Evolutionary conservation across 176 grass and related monocot species (phyloP).

Genomic region (Urochloa ruziziensis): DNA sequence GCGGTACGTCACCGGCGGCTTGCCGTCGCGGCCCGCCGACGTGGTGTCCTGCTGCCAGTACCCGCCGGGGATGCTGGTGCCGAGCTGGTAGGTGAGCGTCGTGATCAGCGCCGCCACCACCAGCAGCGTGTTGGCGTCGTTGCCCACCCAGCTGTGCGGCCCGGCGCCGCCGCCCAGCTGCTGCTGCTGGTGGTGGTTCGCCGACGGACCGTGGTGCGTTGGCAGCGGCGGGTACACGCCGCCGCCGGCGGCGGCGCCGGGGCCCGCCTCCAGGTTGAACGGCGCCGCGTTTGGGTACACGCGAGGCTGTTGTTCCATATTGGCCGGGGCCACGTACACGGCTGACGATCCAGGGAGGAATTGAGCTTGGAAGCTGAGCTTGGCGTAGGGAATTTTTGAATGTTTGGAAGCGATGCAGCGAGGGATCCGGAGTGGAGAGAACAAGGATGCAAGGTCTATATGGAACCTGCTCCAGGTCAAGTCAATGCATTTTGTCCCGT

Average conservation of each 20-base stretch:
- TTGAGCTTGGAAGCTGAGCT: background rate
- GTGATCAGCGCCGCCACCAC: conserved; percentile 64
- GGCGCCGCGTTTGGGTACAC: background rate
- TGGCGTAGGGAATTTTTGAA: background rate
- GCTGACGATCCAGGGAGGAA: background rate
- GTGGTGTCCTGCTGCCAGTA: conserved; percentile 40
- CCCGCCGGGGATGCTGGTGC: conserved; percentile 46
- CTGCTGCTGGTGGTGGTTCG: background rate
- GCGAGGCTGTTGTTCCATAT: conserved; percentile 18
- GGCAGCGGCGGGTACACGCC: background rate
- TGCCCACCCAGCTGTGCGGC: conserved; percentile 36
- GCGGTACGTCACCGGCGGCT: background rate
- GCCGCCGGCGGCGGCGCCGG: background rate
- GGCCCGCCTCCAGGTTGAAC: background rate
- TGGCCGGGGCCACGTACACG: background rate
- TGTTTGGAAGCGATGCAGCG: background rate
- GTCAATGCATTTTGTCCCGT: background rate
- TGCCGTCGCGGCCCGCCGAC: background rate
- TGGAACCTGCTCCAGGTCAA: conserved; percentile 20
- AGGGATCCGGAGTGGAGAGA: too few relatives aligned
- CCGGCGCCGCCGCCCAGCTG: background rate
- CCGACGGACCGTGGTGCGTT: too few relatives aligned
- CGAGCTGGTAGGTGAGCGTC: conserved; percentile 55
- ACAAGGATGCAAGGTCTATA: too few relatives aligned
- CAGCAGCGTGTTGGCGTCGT: conserved; percentile 50